Conservation (phyloP, 208 protist genomes). For the Trypanosoma brucei region DNA sequence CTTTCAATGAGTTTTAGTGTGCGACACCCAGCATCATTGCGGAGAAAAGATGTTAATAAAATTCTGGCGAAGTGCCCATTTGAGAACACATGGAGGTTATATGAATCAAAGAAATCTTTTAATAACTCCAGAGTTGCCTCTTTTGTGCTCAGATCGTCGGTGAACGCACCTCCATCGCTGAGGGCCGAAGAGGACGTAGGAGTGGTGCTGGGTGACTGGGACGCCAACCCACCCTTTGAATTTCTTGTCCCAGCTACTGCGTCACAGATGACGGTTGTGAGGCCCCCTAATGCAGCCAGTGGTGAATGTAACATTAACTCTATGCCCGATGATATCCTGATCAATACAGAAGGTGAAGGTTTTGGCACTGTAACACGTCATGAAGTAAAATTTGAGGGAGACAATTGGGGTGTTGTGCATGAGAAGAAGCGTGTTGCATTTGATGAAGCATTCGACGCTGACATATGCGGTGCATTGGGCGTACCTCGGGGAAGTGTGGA, state of each 20-base stretch:
- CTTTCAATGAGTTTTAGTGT: conserved; percentile 40
- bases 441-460: conserved; percentile 1
- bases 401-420: conserved; percentile 24
- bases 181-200: no score
- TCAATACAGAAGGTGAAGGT: no score
- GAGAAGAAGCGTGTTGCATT: conserved; percentile 10
- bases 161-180: no score
- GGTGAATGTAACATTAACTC: not conserved
- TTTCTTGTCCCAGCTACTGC: no score
- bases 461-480: conserved; percentile 18
- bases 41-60: conserved; percentile 10
- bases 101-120: no score
- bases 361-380: conserved; percentile 9
- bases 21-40: conserved; percentile 20
- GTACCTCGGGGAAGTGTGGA: not conserved
- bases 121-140: no score
- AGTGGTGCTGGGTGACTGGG: no score
- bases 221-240: no score
- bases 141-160: no score
- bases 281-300: no score
- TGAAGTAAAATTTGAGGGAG: conserved; percentile 25
- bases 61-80: not conserved
- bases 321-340: not conserved
- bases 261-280: no score
- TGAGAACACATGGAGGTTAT: conserved; percentile 5